Evolutionary conservation across 2,329 filamentous ascomycete species (phyloP).

Genomic region (Tolypocladium amazonense): DNA sequence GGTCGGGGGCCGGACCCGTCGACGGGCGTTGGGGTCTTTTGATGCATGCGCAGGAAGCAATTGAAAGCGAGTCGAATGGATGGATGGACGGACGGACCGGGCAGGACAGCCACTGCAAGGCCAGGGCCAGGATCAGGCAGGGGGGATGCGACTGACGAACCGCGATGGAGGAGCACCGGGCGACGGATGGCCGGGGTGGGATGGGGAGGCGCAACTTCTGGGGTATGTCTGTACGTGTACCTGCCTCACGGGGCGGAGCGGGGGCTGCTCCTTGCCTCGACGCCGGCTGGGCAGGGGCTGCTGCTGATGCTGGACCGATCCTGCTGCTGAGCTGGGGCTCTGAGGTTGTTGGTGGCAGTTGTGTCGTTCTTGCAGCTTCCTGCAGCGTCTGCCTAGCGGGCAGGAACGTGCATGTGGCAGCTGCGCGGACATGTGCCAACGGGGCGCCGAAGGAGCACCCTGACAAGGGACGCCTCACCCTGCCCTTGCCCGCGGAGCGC

Average conservation of each 20-base stretch:
- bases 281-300: not conserved
- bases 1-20: not conserved
- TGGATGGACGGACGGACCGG: not conserved
- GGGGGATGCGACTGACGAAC: not conserved
- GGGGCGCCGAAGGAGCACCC: not conserved
- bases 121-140: not conserved
- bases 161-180: not conserved
- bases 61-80: not conserved
- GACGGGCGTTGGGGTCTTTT: not conserved
- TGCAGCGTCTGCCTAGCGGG: not conserved
- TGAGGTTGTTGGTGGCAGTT: not conserved
- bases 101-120: not conserved
- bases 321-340: not conserved
- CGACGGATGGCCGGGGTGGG: not conserved
- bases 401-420: not conserved
- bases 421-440: not conserved
- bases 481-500: not conserved
- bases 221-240: conserved; percentile 1
- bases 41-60: not conserved
- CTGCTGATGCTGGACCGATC: not conserved
- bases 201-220: not conserved
- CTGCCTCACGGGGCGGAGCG: conserved; percentile 3
- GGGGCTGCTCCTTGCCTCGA: not conserved
- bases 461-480: not conserved
- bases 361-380: not conserved